Evolutionary conservation across 129 eudicot species (phyloP).

Genomic region (Cynara cardunculus): DNA sequence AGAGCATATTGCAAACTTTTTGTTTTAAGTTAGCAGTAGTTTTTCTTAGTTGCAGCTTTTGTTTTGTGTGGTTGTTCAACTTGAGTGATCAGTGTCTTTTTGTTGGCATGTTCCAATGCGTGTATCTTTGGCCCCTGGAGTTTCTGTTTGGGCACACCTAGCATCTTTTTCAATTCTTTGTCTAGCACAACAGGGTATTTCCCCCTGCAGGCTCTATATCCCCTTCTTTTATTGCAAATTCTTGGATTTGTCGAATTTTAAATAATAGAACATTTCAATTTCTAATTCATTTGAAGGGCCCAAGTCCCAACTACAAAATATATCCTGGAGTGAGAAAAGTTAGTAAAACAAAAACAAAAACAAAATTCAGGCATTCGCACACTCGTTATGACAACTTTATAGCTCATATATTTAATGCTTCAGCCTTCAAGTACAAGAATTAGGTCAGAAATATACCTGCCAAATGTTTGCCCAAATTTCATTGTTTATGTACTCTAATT

Average conservation of each 20-base stretch:
- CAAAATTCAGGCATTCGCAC: neutral
- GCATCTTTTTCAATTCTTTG: too few species aligned
- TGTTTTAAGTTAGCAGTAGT: too few species aligned
- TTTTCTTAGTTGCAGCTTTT: too few species aligned
- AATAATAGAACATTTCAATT: neutral
- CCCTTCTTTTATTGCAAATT: neutral
- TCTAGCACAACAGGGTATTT: neutral
- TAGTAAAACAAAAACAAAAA: neutral
- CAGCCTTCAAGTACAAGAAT: neutral
- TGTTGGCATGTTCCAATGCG: too few species aligned
- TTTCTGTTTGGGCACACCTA: too few species aligned
- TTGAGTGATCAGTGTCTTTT: too few species aligned
- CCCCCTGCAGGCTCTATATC: too few species aligned
- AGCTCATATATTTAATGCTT: neutral
- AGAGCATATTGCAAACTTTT: neutral
- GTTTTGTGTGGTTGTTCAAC: too few species aligned
- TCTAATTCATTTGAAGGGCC: neutral
- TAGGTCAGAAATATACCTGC: slow-evolving; percentile 44
- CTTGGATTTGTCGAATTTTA: neutral
- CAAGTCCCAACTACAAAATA: neutral
- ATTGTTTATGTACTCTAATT: slow-evolving; percentile 70
- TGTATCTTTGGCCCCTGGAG: too few species aligned
- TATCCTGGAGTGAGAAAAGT: neutral
- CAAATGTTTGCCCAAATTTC: slow-evolving; percentile 98
- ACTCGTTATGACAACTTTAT: neutral